These are phyloP conservation scores for Thermothelomyces thermophilus DNA, from an alignment of 2,329 filamentous ascomycete species.

Conservation along the genomic window DNA sequence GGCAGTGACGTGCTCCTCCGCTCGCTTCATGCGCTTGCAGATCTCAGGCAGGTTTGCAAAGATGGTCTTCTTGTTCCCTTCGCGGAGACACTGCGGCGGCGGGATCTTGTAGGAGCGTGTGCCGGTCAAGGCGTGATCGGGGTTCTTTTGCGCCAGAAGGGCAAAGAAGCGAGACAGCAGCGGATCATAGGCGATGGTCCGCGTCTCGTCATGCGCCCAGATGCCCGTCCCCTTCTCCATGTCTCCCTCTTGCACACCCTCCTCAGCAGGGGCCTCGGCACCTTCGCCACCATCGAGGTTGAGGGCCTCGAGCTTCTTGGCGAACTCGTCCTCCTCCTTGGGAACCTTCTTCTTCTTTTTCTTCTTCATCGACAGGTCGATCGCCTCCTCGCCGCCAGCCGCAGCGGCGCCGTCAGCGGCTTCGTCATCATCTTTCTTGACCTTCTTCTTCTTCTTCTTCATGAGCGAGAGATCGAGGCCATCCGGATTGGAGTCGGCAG, in stretches of 20 bases:
- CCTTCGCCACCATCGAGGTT: constrained; percentile 52
- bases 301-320: constrained; percentile 29
- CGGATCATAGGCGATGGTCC: constrained; percentile 74
- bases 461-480: constrained; percentile 45
- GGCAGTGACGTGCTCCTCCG: constrained; percentile 93
- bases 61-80: constrained; percentile 99
- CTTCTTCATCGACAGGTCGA: constrained; percentile 50
- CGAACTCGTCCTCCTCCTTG: constrained; percentile 36
- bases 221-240: constrained; percentile 84
- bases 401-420: constrained; percentile 43
- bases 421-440: constrained; percentile 38
- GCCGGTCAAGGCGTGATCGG: constrained; percentile 83
- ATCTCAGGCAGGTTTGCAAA: constrained; percentile 99
- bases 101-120: constrained; percentile 98
- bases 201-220: constrained; percentile 75
- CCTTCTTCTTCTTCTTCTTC: constrained; percentile 81
- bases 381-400: constrained; percentile 43
- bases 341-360: constrained; percentile 75
- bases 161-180: constrained; percentile 91
- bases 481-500: constrained; percentile 49
- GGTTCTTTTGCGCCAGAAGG: constrained; percentile 91
- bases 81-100: constrained; percentile 94
- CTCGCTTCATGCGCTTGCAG: constrained; percentile 98
- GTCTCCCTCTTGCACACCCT: constrained; percentile 61
- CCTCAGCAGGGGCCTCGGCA: constrained; percentile 39